A percentile compares a stretch with the other conserved stretches of the same genome.
These are phyloP conservation scores for Metschnikowia picachoensis DNA, from an alignment of 805 yeast species.

Conservation along the genomic window DNA sequence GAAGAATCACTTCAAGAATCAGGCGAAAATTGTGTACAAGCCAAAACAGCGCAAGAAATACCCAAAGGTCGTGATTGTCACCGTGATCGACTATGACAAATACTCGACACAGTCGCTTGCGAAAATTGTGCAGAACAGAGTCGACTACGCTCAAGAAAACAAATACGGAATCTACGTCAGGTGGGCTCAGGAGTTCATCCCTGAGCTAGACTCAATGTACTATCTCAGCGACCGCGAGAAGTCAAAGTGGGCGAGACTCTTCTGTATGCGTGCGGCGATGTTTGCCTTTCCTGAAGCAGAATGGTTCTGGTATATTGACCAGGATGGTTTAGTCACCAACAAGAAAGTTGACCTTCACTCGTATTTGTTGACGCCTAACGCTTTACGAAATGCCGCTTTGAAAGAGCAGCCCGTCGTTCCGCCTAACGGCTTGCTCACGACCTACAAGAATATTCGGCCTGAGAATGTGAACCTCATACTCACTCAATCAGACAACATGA, in stretches of 20 bases:
- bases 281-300: conserved; percentile 88
- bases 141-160: conserved; percentile 80
- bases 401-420: conserved; percentile 72
- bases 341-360: conserved; percentile 55
- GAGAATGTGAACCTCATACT: conserved; percentile 55
- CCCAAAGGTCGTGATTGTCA: conserved; percentile 73
- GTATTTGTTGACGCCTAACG: conserved; percentile 57
- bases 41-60: conserved; percentile 34
- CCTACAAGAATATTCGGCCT: conserved; percentile 59
- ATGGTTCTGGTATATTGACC: conserved; percentile 85
- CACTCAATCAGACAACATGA: conserved; percentile 62
- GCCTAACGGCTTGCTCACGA: conserved; percentile 61
- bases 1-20: conserved; percentile 57
- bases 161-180: conserved; percentile 81
- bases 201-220: conserved; percentile 45
- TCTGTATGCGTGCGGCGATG: conserved; percentile 81
- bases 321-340: conserved; percentile 74
- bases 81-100: conserved; percentile 72
- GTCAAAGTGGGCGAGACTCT: conserved; percentile 60
- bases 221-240: conserved; percentile 40
- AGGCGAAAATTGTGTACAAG: conserved; percentile 54
- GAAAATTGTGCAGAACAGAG: conserved; percentile 76
- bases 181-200: conserved; percentile 80
- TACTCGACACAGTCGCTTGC: conserved; percentile 58
- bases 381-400: conserved; percentile 58